Conservation (phyloP, 2,329 filamentous ascomycete genomes). For the Talaromyces islandicus region DNA sequence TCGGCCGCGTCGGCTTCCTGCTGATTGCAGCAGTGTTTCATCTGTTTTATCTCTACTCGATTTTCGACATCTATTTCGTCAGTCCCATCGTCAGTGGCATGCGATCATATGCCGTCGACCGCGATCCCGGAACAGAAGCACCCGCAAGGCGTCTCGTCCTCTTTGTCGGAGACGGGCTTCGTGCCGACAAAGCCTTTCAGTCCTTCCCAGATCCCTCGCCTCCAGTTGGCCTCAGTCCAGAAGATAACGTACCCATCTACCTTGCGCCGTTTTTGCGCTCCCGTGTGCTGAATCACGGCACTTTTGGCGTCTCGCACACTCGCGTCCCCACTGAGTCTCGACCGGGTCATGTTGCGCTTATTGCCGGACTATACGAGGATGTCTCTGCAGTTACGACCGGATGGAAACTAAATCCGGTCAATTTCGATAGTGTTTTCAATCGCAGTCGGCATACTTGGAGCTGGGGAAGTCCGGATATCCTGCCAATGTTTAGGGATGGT, state of each 20-base stretch:
- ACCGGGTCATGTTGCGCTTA: slow-evolving; percentile 92
- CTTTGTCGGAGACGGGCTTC: slow-evolving; percentile 94
- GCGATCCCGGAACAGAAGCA: slow-evolving; percentile 53
- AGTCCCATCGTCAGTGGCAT: slow-evolving; percentile 96
- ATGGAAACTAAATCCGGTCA: slow-evolving; percentile 97
- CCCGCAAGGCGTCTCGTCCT: slow-evolving; percentile 87
- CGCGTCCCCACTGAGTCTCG: slow-evolving; percentile 94
- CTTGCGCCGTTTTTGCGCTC: slow-evolving; percentile 89
- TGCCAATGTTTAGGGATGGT: slow-evolving; percentile 96
- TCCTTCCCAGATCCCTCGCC: slow-evolving; percentile 81
- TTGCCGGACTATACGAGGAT: slow-evolving; percentile 95
- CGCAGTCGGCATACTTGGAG: slow-evolving; percentile 95
- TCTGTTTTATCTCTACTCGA: slow-evolving; percentile 86
- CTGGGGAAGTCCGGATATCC: slow-evolving; percentile 96
- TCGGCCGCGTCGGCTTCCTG: slow-evolving; percentile 74
- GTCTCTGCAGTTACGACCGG: slow-evolving; percentile 95
- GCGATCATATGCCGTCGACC: slow-evolving; percentile 69
- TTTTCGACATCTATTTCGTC: slow-evolving; percentile 98
- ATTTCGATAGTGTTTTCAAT: slow-evolving; percentile 99
- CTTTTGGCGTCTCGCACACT: slow-evolving; percentile 95
- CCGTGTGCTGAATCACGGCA: slow-evolving; percentile 79
- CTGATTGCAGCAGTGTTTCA: slow-evolving; percentile 88
- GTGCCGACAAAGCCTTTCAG: slow-evolving; percentile 97
- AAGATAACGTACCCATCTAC: slow-evolving; percentile 54
- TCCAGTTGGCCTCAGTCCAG: slow-evolving; percentile 22